Percentiles rank a stretch among this genome's conserved stretches.
These are phyloP conservation scores for Protostelium mycophagum DNA, from an alignment of 78 protist species.

Conservation along the genomic window DNA sequence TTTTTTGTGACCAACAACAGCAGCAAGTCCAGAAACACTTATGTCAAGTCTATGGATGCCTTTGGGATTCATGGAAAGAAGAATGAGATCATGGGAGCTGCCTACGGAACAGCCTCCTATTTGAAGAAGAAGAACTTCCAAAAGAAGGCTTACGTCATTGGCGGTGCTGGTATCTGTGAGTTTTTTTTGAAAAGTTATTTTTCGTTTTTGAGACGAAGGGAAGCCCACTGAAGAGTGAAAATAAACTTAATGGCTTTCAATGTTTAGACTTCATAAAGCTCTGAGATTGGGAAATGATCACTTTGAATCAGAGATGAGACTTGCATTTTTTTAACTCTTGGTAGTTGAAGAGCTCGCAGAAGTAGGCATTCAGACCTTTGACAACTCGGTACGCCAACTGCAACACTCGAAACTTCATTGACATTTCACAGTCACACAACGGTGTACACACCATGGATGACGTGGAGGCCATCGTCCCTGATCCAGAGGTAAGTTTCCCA, in stretches of 20 bases:
- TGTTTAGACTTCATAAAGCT: too few relatives aligned
- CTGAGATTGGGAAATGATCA: too few relatives aligned
- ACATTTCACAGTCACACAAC: neutral
- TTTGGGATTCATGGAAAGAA: neutral
- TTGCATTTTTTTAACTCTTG: too few relatives aligned
- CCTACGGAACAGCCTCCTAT: slow-evolving; percentile 28
- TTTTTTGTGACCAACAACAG: slow-evolving; percentile 35
- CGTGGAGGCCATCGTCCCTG: slow-evolving; percentile 14
- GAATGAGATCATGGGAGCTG: slow-evolving; percentile 19
- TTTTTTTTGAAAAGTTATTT: neutral
- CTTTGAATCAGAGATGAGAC: too few relatives aligned
- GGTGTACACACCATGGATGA: slow-evolving; percentile 6
- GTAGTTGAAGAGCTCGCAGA: neutral
- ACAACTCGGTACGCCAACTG: neutral
- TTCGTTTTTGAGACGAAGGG: too few relatives aligned
- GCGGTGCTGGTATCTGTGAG: slow-evolving; percentile 30
- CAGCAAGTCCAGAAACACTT: slow-evolving; percentile 27
- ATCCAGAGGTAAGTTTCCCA: neutral
- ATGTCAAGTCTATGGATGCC: neutral
- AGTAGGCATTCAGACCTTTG: neutral
- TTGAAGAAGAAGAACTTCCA: slow-evolving; percentile 2
- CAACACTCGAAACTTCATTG: too few relatives aligned
- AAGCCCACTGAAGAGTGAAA: too few relatives aligned
- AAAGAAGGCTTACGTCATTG: slow-evolving; percentile 31
- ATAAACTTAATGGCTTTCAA: too few relatives aligned